Conservation (phyloP, 2,329 filamentous ascomycete genomes). For the Plectosphaerella plurivora region DNA sequence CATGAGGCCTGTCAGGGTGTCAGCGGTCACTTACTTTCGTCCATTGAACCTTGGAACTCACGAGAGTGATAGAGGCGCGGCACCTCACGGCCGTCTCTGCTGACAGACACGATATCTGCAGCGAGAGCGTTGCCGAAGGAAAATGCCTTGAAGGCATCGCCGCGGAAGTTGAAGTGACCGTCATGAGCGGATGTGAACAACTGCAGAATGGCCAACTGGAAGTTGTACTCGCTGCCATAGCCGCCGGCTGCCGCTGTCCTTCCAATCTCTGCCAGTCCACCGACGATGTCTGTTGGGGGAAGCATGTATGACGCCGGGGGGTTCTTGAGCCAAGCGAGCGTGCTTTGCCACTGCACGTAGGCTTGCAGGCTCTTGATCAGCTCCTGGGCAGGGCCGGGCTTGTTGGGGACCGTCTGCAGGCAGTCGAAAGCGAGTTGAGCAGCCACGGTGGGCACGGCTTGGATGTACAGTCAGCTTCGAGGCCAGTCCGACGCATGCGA, state of each 20-base stretch:
- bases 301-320: conserved; percentile 48
- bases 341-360: conserved; percentile 44
- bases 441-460: conserved; percentile 25
- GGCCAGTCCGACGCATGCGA: background rate
- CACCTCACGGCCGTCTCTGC: conserved; percentile 51
- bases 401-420: conserved; percentile 32
- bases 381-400: conserved; percentile 24
- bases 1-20: conserved; percentile 18
- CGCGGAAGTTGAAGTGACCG: conserved; percentile 56
- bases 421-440: conserved; percentile 31
- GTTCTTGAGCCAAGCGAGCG: conserved; percentile 41
- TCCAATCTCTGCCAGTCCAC: conserved; percentile 38
- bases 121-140: conserved; percentile 29
- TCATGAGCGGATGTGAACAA: conserved; percentile 53
- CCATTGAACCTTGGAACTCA: conserved; percentile 15
- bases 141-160: conserved; percentile 50
- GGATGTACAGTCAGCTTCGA: background rate
- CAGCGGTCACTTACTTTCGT: background rate
- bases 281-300: conserved; percentile 42
- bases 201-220: conserved; percentile 47
- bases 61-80: conserved; percentile 53
- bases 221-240: conserved; percentile 50
- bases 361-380: conserved; percentile 32
- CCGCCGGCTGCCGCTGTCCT: conserved; percentile 31
- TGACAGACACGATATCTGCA: conserved; percentile 51